Evolutionary conservation across 2,329 filamentous ascomycete species (phyloP).

Genomic region (Ophiocordyceps camponoti-floridani): DNA sequence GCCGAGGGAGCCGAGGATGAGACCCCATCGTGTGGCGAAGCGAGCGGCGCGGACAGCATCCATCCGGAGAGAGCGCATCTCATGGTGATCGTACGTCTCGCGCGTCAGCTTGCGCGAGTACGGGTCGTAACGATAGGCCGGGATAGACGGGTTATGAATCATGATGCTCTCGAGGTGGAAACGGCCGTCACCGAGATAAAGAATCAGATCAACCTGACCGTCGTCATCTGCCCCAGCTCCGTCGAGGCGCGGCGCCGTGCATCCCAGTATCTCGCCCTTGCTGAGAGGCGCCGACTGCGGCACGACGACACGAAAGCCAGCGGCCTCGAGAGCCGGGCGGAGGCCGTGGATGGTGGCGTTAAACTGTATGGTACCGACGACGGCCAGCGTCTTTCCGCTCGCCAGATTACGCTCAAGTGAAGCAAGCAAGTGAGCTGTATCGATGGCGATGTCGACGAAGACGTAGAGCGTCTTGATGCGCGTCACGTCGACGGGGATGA

Average conservation of each 20-base stretch:
- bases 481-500: constrained; percentile 91
- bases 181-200: constrained; percentile 82
- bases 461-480: constrained; percentile 96
- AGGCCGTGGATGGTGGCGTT: constrained; percentile 91
- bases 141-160: constrained; percentile 88
- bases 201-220: constrained; percentile 52
- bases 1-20: constrained; percentile 83
- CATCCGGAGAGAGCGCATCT: constrained; percentile 68
- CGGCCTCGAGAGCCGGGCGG: constrained; percentile 56
- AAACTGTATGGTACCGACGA: constrained; percentile 97
- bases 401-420: constrained; percentile 81
- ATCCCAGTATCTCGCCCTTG: constrained; percentile 93
- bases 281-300: constrained; percentile 87
- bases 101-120: constrained; percentile 84
- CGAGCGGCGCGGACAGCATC: constrained; percentile 62
- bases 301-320: constrained; percentile 71
- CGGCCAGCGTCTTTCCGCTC: constrained; percentile 68
- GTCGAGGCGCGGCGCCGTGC: constrained; percentile 64
- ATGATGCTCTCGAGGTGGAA: constrained; percentile 97
- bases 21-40: constrained; percentile 72
- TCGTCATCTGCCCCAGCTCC: constrained; percentile 29
- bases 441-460: constrained; percentile 95
- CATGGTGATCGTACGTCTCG: constrained; percentile 80
- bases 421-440: constrained; percentile 69
- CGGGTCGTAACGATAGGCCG: constrained; percentile 91